These are phyloP conservation scores for Dimocarpus longan DNA, from an alignment of 345 rosid genomes.

Conservation along the genomic window DNA sequence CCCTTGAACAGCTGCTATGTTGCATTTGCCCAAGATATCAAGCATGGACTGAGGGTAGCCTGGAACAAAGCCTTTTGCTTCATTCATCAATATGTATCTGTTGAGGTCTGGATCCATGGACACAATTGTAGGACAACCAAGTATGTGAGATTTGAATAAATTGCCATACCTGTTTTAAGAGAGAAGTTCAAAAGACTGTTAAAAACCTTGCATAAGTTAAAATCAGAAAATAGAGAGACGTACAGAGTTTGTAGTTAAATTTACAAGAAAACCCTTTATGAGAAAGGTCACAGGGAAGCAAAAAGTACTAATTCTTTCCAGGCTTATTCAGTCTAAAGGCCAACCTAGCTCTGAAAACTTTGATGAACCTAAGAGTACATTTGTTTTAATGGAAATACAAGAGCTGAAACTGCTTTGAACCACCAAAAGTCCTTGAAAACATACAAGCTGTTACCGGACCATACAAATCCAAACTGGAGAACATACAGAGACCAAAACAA, in stretches of 20 bases:
- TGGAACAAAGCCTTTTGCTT: conserved; percentile 89
- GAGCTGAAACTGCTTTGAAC: no score
- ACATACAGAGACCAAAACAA: background rate
- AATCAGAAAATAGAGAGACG: background rate
- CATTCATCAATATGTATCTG: conserved; percentile 80
- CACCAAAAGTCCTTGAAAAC: no score
- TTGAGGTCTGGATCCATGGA: conserved; percentile 97
- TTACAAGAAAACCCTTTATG: conserved; percentile 32
- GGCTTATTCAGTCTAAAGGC: no score
- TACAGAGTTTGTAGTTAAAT: conserved; percentile 5
- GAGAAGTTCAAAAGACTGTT: background rate
- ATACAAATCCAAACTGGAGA: no score
- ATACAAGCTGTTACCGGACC: no score
- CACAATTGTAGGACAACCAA: conserved; percentile 90
- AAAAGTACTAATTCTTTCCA: no score
- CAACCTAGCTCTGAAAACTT: no score
- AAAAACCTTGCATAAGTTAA: background rate
- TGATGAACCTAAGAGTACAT: no score
- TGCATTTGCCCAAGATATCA: conserved; percentile 86
- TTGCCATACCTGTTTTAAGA: conserved; percentile 61
- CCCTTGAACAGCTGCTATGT: conserved; percentile 97
- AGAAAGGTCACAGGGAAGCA: no score
- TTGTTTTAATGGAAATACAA: no score
- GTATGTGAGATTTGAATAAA: conserved; percentile 89
- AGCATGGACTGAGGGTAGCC: conserved; percentile 98